Evolutionary conservation across 805 yeast genomes (phyloP).

Genomic region (Kodamaea sagamina): DNA sequence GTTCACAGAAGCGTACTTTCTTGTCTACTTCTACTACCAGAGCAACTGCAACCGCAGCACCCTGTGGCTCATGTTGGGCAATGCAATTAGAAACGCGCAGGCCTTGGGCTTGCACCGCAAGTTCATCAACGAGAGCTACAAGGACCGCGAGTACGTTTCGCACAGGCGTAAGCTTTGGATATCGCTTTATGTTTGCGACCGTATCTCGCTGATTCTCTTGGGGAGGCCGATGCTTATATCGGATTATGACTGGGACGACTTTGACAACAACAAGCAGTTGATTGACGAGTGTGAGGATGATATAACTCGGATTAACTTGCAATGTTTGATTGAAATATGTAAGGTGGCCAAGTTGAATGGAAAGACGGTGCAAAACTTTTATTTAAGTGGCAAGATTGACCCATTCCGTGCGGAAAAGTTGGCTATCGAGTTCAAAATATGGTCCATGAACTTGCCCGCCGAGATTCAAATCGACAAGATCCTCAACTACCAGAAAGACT

Average conservation of each 20-base stretch:
- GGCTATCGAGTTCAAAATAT: constrained; percentile 36
- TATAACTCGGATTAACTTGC: constrained; percentile 16
- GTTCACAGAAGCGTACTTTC: constrained; percentile 42
- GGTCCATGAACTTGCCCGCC: constrained; percentile 35
- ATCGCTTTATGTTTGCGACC: constrained; percentile 36
- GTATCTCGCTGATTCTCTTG: constrained; percentile 33
- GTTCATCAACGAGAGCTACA: constrained; percentile 38
- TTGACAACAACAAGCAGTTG: constrained; percentile 20
- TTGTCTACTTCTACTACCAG: constrained; percentile 44
- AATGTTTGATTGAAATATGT: constrained; percentile 29
- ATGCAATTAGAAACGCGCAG: constrained; percentile 45
- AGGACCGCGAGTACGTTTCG: constrained; percentile 25
- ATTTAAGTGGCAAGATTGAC: constrained; percentile 32
- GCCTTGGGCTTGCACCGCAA: constrained; percentile 43
- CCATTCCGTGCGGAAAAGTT: constrained; percentile 32
- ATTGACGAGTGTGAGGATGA: constrained; percentile 8
- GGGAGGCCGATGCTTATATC: constrained; percentile 41
- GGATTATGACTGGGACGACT: constrained; percentile 43
- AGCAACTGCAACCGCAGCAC: constrained; percentile 40
- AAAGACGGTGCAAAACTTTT: constrained; percentile 32
- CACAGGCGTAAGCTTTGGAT: constrained; percentile 39
- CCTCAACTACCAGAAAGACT: constrained; percentile 13
- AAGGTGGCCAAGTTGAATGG: constrained; percentile 32
- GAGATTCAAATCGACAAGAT: constrained; percentile 28
- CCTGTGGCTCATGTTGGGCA: constrained; percentile 47